phyloP scores from a whole-genome alignment of 441 rosid species.

The Codiaeum variegatum region DNA sequence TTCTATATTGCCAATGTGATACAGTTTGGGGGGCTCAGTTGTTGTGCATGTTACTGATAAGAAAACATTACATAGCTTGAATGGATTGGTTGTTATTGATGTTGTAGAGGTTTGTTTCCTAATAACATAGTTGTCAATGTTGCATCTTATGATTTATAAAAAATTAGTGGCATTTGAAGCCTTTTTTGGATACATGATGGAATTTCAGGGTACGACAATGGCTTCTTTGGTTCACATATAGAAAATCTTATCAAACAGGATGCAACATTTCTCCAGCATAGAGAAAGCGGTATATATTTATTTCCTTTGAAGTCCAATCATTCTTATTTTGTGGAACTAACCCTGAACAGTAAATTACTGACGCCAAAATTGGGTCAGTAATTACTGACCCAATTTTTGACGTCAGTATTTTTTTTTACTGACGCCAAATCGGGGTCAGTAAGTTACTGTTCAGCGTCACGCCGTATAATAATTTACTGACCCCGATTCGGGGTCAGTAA shows the following conservation, averaged over 20 bases:
- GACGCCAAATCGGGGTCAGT: too few species aligned
- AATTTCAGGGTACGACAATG: slow-evolving; percentile 86
- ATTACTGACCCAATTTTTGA: too few species aligned
- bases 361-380: too few species aligned
- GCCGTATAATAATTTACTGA: too few species aligned
- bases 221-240: slow-evolving; percentile 94
- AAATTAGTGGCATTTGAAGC: slow-evolving; percentile 16
- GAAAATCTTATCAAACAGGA: slow-evolving; percentile 76
- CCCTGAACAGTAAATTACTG: too few species aligned
- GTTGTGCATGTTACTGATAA: slow-evolving; percentile 91
- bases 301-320: slow-evolving; percentile 3
- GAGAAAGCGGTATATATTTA: slow-evolving; percentile 74
- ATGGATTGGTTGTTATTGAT: slow-evolving; percentile 89
- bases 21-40: slow-evolving; percentile 99
- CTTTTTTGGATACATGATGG: slow-evolving; percentile 13
- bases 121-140: slow-evolving; percentile 1
- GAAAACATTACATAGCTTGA: slow-evolving; percentile 62
- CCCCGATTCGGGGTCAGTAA: too few species aligned
- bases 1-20: slow-evolving; percentile 20
- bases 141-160: slow-evolving; percentile 21
- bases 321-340: slow-evolving; percentile 9
- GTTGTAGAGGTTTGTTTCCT: slow-evolving; percentile 84
- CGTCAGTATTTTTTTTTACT: too few species aligned
- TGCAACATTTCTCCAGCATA: slow-evolving; percentile 82
- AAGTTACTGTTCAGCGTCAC: too few species aligned